Evolutionary conservation across 169 alveolate genomes (phyloP), one percentile per base, ranked within the genome.

Genomic region (Perkinsus marinus): DNA sequence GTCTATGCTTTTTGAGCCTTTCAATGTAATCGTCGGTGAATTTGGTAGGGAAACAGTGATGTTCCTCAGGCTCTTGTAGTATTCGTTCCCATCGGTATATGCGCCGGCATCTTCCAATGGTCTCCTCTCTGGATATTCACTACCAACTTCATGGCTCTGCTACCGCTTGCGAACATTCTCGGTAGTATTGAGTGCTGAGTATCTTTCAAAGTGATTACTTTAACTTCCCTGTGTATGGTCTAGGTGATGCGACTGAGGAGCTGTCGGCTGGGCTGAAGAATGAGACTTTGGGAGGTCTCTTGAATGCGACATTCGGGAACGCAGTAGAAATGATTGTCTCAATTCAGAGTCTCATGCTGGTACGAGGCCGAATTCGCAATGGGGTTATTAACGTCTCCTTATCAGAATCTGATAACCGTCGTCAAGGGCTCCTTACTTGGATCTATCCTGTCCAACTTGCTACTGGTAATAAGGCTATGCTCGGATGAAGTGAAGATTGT

Each of bases 271-370:
- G 92, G 16, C 57, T 90, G 39, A 37, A 38, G 30, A 90, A 47
- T 39, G 92, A 37, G 68, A 90, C 92, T 19, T 90, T 90, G 22
- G 97, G 97, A 19, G 98, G 98, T 2, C 95, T 96, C 90, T 90
- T 96, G 92, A 96, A 96, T 91, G 98, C 98, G 26, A 95, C 98
- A 6, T 96, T 96, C 92, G 98, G 98, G 43, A 97, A 97, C 93
- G 97, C 97, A 3, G 97, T 96, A 89, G 98, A 97, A 92, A 95
- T 96, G 96, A 97, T 97, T 89, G 93, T 97, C 91, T 94, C 97
- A 39, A 95, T 97, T 38, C 98, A 97, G 95, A 95, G 96, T 16
- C 93, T 95, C 69, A 91, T 92, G 43, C 79, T 90, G 39, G 94
- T 89, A 34, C 7, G 26, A 2, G 0, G 37, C 22, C 37, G 34